Evolutionary conservation across 75 land plant genomes (phyloP), one percentile per base, ranked within the genome.

Genomic region (Sequoiadendron giganteum): DNA sequence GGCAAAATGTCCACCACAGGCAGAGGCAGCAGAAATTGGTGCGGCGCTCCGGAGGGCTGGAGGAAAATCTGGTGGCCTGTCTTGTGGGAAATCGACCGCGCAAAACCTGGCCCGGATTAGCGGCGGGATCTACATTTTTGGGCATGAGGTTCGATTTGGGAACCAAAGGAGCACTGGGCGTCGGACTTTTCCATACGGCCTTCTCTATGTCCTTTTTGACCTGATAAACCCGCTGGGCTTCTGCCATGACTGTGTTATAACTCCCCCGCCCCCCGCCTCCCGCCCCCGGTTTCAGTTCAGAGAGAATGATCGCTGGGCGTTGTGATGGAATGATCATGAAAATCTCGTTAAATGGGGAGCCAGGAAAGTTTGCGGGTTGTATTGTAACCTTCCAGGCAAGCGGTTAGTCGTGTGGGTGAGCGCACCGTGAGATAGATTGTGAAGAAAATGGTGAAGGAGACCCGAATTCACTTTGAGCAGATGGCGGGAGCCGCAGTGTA

Each of bases 1-100:
- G 40, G 83, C 79, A 87, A 19, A 94, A 5, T 0, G 92, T 87
- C 88, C 92, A 93, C 84, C 91, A 89, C 40, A 94, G 14, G 90
- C 89, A 89, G 80, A 86, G 89, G 88, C 93, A 91, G 39, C 73
- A 85, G 56, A 92, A 84, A 86, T 85, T 79, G 56, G 92, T 83
- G 25, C 55, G 85, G 84, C 40, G 87, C 58, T 86, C 89, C 8
- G 92, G 95, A 3, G 91, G 93, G 56, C 75, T 79, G 56, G 91
- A 87, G 79, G 75, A 88, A 32, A 42, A 70, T 42, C 83, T 80
- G 7, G 93, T 90, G 28, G 15, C 32, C 52, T 82, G 11, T 14
- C 32, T 14, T 28, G 84, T 45, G 47, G 84, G 32, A 28, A 47
- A 25, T 1, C n/a, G 54, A n/a, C 28, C 16, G 15, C 34, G 38